A percentile compares a stretch with the other conserved stretches of the same genome.
Evolutionary conservation across 2,329 filamentous ascomycete genomes (phyloP).

Genomic region (Alternaria burnsii): DNA sequence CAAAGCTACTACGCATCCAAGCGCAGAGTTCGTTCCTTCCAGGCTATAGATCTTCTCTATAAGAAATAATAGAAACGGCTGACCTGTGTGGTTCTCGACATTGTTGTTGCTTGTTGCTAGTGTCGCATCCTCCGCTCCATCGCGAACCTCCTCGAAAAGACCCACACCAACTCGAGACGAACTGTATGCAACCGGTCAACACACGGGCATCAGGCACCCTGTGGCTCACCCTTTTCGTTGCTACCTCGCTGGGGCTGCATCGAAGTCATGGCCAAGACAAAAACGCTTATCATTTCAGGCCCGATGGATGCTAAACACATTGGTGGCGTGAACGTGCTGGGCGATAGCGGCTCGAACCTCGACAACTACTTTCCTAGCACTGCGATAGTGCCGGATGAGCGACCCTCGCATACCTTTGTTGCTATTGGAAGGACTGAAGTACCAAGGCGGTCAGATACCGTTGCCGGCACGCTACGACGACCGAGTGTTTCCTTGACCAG

Average conservation of each 20-base stretch:
- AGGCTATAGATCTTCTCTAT: conserved; percentile 1
- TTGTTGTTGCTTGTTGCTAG: neutral
- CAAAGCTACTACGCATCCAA: conserved; percentile 17
- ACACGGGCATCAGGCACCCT: conserved; percentile 15
- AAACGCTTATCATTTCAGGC: conserved; percentile 38
- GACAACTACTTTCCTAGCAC: conserved; percentile 31
- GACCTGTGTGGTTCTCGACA: neutral
- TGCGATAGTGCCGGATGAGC: conserved; percentile 34
- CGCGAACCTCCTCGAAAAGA: conserved; percentile 2
- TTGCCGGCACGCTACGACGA: conserved; percentile 32
- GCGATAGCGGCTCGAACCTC: conserved; percentile 25
- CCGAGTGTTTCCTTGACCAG: conserved; percentile 40
- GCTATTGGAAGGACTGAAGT: conserved; percentile 34
- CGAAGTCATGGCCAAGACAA: conserved; percentile 31
- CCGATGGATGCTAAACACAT: conserved; percentile 48
- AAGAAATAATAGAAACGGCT: neutral
- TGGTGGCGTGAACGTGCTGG: conserved; percentile 40
- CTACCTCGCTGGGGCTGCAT: conserved; percentile 12
- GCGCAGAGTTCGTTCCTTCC: conserved; percentile 18
- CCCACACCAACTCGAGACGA: conserved; percentile 34
- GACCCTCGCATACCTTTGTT: conserved; percentile 38
- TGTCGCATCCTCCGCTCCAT: conserved; percentile 15
- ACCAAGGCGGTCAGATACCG: conserved; percentile 39
- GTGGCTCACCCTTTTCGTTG: conserved; percentile 10
- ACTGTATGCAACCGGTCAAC: conserved; percentile 24